Conservation (phyloP, 257 asterid genomes). For the Solanum boliviense region DNA sequence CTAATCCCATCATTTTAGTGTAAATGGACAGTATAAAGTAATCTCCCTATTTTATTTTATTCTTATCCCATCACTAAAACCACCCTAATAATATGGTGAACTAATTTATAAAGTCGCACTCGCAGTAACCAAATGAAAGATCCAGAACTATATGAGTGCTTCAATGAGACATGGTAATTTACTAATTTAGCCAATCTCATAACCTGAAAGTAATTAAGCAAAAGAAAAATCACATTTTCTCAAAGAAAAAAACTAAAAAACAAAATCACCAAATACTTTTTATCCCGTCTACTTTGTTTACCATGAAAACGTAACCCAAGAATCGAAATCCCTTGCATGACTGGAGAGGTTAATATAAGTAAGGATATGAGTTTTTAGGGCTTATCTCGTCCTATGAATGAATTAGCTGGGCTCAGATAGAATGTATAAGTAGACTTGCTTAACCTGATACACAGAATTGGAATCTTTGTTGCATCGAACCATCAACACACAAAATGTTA, state of each 20-base stretch:
- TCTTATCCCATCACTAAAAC: not conserved
- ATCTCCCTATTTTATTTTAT: too few species aligned
- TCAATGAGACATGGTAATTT: not conserved
- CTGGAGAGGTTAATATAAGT: not conserved
- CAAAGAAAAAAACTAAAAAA: not conserved
- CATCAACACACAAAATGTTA: not conserved
- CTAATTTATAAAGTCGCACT: not conserved
- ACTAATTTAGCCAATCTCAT: not conserved
- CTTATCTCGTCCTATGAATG: not conserved
- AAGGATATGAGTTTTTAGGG: not conserved
- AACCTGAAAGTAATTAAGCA: not conserved
- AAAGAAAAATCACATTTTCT: not conserved
- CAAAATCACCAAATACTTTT: not conserved
- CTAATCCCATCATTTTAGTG: too few species aligned
- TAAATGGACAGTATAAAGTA: not conserved
- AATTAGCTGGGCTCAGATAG: not conserved
- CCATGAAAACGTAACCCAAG: not conserved
- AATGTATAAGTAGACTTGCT: not conserved
- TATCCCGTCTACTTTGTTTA: not conserved
- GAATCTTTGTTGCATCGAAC: not conserved
- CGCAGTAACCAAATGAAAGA: not conserved
- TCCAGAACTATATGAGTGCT: not conserved
- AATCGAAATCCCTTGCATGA: not conserved
- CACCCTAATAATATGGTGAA: not conserved
- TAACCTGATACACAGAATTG: not conserved